Evolutionary conservation across 768 basidiomycete species (phyloP).

Genomic region (Tephrocybe rancida): DNA sequence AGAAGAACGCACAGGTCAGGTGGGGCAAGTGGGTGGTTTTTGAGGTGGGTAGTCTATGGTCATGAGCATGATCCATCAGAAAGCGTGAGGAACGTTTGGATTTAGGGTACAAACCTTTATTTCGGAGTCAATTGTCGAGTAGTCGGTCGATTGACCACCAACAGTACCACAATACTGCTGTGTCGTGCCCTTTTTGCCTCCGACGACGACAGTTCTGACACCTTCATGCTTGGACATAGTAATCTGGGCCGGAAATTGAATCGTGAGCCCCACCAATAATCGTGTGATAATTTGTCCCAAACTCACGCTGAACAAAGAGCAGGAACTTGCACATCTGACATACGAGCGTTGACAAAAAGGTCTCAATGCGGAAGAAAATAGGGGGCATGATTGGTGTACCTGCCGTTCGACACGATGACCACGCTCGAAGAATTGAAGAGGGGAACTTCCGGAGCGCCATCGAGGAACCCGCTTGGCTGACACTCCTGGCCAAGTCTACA

Average conservation of each 20-base stretch:
- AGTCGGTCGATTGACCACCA: conserved; percentile 63
- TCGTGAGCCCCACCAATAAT: background rate
- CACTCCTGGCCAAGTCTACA: conserved; percentile 49
- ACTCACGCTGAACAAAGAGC: conserved; percentile 47
- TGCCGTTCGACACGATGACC: conserved; percentile 59
- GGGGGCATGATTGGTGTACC: conserved; percentile 25
- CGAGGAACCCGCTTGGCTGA: conserved; percentile 29
- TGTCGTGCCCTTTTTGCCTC: conserved; percentile 45
- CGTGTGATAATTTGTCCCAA: background rate
- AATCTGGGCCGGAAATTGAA: conserved; percentile 37
- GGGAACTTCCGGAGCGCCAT: conserved; percentile 38
- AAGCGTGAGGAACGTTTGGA: background rate
- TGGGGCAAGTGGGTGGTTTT: conserved; percentile 56
- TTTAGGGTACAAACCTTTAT: conserved; percentile 41
- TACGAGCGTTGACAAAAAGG: background rate
- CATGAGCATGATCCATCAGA: conserved; percentile 3
- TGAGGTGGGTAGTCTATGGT: conserved; percentile 49
- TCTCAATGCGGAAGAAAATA: background rate
- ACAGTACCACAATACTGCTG: conserved; percentile 67
- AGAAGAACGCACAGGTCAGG: conserved; percentile 54
- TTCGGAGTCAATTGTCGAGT: conserved; percentile 60
- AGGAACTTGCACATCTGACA: conserved; percentile 48
- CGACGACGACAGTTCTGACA: conserved; percentile 57
- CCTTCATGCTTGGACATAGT: conserved; percentile 63
- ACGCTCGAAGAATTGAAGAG: conserved; percentile 53